Evolutionary conservation across 2,329 filamentous ascomycete genomes (phyloP), one percentile per base, ranked within the genome.

Genomic region (Drechslerella dactyloides): DNA sequence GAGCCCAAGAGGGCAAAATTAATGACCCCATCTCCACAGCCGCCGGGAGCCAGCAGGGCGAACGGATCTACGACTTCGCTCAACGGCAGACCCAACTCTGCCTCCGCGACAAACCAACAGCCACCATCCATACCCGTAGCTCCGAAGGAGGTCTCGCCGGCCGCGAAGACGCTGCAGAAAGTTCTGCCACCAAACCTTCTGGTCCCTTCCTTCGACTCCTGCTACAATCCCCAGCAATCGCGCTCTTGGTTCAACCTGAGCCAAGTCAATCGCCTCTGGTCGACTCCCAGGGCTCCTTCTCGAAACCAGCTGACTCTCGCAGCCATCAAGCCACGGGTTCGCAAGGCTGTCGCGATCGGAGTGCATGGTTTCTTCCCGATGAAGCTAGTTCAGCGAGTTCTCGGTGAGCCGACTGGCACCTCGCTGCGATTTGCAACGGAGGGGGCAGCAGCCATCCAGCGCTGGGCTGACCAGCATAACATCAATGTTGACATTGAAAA

Each of bases 361-460:
- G 87, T 99, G 0, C 94, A 99, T 79, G 94, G 94, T 0, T 89
- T 96, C 70, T 97, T 97, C 75, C 94, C 94, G 0, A 91, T 91
- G 0, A 86, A 89, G 0, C 86, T 96, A 46, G 84, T 99, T 37
- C 89, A 94, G n/a, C 90, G 89, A 19, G 90, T 99, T 75, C 88
- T 97, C 15, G 94, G 94, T 0, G 93, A 96, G 76, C 94, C 94
- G 0, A 99, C 93, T 0, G 94, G 94, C 4, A 99, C 94, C 0
- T 97, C 93, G 0, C 87, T 97, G 64, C 89, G 92, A 44, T 99
- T 99, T 78, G 91, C 93, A 8, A 93, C 90, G 74, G 89, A 93
- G 77, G 90, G 90, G 17, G 92, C 92, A 4, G 87, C 90, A 42
- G 89, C 91, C 0, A 93, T 99, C 76, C 86, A 89, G 66, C 85